Conservation (phyloP, 768 basidiomycete genomes). For the Kwoniella mangroviensis region DNA sequence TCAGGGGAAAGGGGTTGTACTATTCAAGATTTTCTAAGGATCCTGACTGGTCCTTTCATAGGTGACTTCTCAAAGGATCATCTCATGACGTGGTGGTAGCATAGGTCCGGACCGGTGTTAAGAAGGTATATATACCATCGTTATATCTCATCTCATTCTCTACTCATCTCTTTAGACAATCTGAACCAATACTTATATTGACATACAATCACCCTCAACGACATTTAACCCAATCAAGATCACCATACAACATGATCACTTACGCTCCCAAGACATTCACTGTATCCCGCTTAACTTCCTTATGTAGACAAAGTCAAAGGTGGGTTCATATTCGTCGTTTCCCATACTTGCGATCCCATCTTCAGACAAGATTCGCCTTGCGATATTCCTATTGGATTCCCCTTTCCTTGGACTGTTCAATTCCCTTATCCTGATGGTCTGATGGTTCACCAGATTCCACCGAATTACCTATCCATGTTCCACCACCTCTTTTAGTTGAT, state of each 20-base stretch:
- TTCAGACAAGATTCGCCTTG: not conserved
- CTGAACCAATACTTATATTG: too few relatives aligned
- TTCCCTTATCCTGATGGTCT: not conserved
- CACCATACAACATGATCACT: conserved; percentile 18
- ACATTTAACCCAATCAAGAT: too few relatives aligned
- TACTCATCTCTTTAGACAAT: too few relatives aligned
- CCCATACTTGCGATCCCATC: not conserved
- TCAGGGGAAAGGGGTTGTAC: too few relatives aligned
- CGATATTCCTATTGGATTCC: not conserved
- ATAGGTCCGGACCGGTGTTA: not conserved
- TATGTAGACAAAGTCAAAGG: conserved; percentile 20
- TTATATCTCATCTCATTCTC: not conserved
- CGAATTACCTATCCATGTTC: not conserved
- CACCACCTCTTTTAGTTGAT: not conserved
- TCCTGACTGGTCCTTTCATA: conserved; percentile 3
- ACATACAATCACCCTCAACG: too few relatives aligned
- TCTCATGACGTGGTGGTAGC: not conserved
- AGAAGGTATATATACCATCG: not conserved
- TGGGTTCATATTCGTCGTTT: not conserved
- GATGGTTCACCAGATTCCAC: not conserved
- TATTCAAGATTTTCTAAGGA: not conserved
- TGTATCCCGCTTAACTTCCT: conserved; percentile 6
- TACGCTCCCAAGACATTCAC: conserved; percentile 22
- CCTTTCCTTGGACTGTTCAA: not conserved
- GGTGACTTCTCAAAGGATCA: not conserved